A percentile compares a stretch with the other conserved stretches of the same genome.
phyloP scores from a whole-genome alignment of 1,284 basidiomycete genomes.

The Entoloma clypeatum region DNA sequence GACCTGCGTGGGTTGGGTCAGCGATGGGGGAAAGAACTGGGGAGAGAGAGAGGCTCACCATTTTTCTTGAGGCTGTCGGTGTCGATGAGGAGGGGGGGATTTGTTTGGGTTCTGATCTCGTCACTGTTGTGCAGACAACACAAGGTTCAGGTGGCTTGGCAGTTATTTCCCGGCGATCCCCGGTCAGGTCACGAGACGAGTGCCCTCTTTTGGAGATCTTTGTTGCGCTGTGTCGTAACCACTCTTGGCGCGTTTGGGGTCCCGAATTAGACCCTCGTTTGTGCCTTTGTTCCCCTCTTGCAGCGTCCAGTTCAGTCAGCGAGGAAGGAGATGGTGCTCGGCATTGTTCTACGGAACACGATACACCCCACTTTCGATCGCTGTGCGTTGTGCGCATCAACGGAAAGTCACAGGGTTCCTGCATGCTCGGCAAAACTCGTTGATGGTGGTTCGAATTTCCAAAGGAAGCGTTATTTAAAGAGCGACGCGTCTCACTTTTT shows the following conservation, averaged over 20 bases:
- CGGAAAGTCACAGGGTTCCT: background rate
- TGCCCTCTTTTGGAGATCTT: slow-evolving; percentile 4
- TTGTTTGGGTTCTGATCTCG: slow-evolving; percentile 31
- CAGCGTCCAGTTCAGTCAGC: slow-evolving; percentile 24
- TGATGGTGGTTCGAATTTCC: background rate
- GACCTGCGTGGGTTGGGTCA: slow-evolving; percentile 18
- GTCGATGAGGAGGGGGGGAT: slow-evolving; percentile 37
- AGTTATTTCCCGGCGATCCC: slow-evolving; percentile 14
- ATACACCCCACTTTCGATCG: background rate
- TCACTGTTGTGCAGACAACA: slow-evolving; percentile 37
- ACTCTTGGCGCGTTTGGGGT: slow-evolving; percentile 5
- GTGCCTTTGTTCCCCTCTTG: slow-evolving; percentile 28
- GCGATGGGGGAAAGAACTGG: slow-evolving; percentile 7
- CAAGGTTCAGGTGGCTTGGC: slow-evolving; percentile 41
- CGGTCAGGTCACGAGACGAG: slow-evolving; percentile 6
- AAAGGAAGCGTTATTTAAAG: slow-evolving; percentile 12
- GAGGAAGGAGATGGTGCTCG: background rate
- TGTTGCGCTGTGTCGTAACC: slow-evolving; percentile 2
- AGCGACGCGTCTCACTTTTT: slow-evolving; percentile 3
- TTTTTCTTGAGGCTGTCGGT: slow-evolving; percentile 54
- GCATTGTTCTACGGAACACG: slow-evolving; percentile 9
- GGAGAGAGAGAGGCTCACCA: slow-evolving; percentile 44
- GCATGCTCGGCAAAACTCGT: slow-evolving; percentile 6
- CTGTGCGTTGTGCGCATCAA: slow-evolving; percentile 1
- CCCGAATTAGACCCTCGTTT: slow-evolving; percentile 25